phyloP scores from a whole-genome alignment of 495 filamentous ascomycete species.

The Xylaria castorea region DNA sequence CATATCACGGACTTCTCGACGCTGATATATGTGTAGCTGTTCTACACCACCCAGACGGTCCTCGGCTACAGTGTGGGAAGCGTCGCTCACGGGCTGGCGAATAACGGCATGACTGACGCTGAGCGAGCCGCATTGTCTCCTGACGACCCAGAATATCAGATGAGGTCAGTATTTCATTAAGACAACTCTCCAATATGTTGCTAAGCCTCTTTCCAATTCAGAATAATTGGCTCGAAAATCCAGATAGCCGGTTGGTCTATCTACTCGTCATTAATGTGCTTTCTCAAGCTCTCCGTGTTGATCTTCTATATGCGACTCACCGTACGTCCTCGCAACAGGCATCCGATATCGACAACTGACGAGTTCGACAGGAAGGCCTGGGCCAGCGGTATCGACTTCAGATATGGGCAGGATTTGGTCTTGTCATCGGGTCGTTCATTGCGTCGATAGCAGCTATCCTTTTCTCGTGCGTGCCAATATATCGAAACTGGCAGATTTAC shows the following conservation, averaged over 20 bases:
- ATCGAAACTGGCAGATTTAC: conserved; percentile 63
- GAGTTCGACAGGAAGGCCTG: conserved; percentile 47
- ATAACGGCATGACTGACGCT: conserved; percentile 64
- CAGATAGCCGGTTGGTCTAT: conserved; percentile 67
- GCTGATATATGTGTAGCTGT: conserved; percentile 32
- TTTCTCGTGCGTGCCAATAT: conserved; percentile 58
- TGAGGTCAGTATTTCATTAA: conserved; percentile 36
- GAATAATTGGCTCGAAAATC: conserved; percentile 59
- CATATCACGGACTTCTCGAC: neutral
- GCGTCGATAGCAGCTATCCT: conserved; percentile 60
- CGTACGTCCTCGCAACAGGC: conserved; percentile 36
- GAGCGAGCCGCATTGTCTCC: conserved; percentile 55
- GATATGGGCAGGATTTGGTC: conserved; percentile 57
- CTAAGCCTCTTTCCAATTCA: neutral
- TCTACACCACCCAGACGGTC: conserved; percentile 45
- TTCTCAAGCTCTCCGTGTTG: conserved; percentile 64
- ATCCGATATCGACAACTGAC: conserved; percentile 5
- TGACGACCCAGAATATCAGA: conserved; percentile 54
- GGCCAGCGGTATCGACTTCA: conserved; percentile 51
- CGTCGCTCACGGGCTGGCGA: conserved; percentile 62
- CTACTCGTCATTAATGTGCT: conserved; percentile 64
- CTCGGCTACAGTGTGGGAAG: conserved; percentile 45
- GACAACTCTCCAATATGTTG: neutral
- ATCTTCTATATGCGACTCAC: conserved; percentile 66
- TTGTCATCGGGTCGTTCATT: conserved; percentile 59